phyloP scores from a whole-genome alignment of 805 yeast species.

The Ogataea minuta region DNA sequence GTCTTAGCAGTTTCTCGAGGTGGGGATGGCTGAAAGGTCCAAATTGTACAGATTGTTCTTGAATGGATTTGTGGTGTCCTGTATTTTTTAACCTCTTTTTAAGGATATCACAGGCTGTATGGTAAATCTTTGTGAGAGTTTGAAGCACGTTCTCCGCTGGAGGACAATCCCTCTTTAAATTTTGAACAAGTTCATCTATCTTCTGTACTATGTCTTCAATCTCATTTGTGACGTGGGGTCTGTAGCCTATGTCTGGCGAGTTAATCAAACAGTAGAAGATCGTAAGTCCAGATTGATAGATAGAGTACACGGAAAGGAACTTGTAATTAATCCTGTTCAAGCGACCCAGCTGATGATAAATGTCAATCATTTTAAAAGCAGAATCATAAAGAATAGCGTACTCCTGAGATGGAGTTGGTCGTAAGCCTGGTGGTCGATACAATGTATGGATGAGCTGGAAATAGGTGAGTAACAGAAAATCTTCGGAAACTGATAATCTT shows the following conservation, averaged over 20 bases:
- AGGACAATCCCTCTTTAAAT: constrained; percentile 19
- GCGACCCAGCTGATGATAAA: constrained; percentile 13
- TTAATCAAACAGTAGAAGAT: constrained; percentile 21
- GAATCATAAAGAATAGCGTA: constrained; percentile 14
- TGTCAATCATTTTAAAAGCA: constrained; percentile 12
- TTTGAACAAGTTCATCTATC: constrained; percentile 6
- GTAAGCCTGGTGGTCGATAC: constrained; percentile 17
- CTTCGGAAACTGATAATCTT: constrained; percentile 5
- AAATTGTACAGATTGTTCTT: background rate
- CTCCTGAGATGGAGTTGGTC: constrained; percentile 8
- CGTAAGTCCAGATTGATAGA: constrained; percentile 22
- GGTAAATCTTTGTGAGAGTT: constrained; percentile 7
- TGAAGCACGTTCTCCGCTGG: constrained; percentile 20
- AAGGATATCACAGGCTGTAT: constrained; percentile 8
- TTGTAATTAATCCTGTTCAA: constrained; percentile 20
- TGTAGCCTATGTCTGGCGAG: constrained; percentile 13
- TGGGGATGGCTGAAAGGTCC: constrained; percentile 5
- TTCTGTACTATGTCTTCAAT: constrained; percentile 9
- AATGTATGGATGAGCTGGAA: constrained; percentile 20
- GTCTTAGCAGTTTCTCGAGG: background rate
- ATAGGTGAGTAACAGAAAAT: constrained; percentile 20
- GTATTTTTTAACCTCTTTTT: constrained; percentile 3
- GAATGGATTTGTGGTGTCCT: background rate
- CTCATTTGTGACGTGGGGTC: constrained; percentile 6
- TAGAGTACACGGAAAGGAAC: constrained; percentile 23